Evolutionary conservation across 768 basidiomycete species (phyloP), one percentile per base, ranked within the genome.

Genomic region (Lactarius deliciosus): DNA sequence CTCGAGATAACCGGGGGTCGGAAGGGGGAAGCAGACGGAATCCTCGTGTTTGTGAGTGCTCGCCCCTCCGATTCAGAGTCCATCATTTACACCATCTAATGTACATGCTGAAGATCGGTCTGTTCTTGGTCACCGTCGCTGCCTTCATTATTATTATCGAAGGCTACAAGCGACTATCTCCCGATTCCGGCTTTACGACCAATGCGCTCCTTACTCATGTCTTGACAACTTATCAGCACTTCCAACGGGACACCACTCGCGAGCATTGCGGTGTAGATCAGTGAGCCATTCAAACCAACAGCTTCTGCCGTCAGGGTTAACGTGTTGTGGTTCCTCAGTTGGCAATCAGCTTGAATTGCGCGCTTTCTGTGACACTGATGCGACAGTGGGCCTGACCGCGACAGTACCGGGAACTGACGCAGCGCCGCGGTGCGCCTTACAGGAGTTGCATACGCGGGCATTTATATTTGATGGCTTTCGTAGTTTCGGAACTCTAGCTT

Each of bases 301-400:
- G 57, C 61, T 7, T 55, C 67, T 18, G 41, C 43, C 18, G 43
- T 63, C 45, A 59, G 69, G 61, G 59, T 61, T 36, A 64, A 64
- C 55, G 43, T 38, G 8, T 7, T 61, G 20, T 69, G 50, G 62
- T 53, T 61, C 22, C 43, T 64, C 28, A 63, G 32, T 41, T 69
- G 30, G 13, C 38, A 5, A 16, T 68, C 43, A 66, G 45, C 13
- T 25, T 63, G 9, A 32, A 28, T 28, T 50, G 38, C 50, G 60
- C 38, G 3, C 57, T 69, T 30, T 61, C 47, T 36, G 61, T 36
- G 10, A 8, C 32, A 6, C 10, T 47, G 30, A 41, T 60, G 5
- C 53, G 56, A 15, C 32, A 54, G 43, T 43, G 58, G 30, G 57
- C 53, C 7, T 56, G n/a, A n/a, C n/a, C n/a, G n/a, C n/a, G 56